phyloP scores from a whole-genome alignment of 352 stramenopile genomes.

The Peronospora belbahrii region DNA sequence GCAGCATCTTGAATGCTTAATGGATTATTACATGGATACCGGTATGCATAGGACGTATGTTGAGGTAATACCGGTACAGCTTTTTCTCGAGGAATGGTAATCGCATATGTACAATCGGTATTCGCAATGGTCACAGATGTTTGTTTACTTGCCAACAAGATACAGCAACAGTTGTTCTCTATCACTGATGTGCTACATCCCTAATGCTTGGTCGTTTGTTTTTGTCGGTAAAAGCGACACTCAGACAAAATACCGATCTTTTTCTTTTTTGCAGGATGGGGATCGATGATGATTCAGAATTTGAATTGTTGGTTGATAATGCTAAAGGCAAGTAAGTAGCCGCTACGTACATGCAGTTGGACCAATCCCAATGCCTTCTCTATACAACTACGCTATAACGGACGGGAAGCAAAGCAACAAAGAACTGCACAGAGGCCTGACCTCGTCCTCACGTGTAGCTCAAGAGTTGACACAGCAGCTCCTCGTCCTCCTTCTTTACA shows the following conservation, averaged over 20 bases:
- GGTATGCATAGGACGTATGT: no score
- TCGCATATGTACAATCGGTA: not conserved
- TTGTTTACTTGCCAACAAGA: no score
- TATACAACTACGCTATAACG: conserved; percentile 36
- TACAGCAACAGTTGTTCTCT: conserved; percentile 1
- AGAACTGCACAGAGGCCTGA: conserved; percentile 15
- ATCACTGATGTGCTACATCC: conserved; percentile 11
- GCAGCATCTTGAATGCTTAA: no score
- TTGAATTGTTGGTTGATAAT: conserved; percentile 22
- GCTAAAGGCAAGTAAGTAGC: conserved; percentile 14
- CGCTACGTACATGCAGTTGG: conserved; percentile 30
- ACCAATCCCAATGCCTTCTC: conserved; percentile 25
- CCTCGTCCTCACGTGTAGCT: conserved; percentile 57
- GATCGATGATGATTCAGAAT: conserved; percentile 1
- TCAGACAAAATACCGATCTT: no score
- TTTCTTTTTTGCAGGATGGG: not conserved
- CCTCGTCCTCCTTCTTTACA: conserved; percentile 98
- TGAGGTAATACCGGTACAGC: no score
- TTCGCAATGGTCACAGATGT: conserved; percentile 1
- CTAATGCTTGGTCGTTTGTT: not conserved
- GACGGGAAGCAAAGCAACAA: conserved; percentile 23
- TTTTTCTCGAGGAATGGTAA: no score
- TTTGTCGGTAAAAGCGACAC: no score
- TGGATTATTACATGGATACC: no score
- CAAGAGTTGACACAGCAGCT: conserved; percentile 79